phyloP scores from a whole-genome alignment of 1,284 basidiomycete species.

The Paramarasmius palmivorus region DNA sequence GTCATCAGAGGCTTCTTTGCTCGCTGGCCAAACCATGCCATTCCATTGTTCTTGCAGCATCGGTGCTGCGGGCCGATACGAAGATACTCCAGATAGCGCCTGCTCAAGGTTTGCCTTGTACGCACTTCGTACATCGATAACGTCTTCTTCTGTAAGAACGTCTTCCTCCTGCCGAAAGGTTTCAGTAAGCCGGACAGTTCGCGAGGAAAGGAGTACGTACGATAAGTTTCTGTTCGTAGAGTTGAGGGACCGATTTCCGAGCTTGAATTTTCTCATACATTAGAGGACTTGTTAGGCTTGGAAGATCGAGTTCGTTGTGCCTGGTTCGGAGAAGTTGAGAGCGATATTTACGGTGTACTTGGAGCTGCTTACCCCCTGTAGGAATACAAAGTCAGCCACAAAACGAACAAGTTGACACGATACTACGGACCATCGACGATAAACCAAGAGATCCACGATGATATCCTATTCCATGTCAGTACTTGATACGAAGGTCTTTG shows the following conservation, averaged over 20 bases:
- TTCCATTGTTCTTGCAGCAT: conserved; percentile 70
- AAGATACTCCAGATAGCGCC: conserved; percentile 51
- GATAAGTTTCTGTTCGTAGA: conserved; percentile 80
- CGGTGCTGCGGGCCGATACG: conserved; percentile 49
- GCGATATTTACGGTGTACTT: not conserved
- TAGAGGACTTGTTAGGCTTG: conserved; percentile 84
- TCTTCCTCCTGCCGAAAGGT: conserved; percentile 49
- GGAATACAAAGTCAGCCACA: conserved; percentile 4
- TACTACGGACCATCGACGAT: conserved; percentile 69
- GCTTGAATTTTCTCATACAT: conserved; percentile 88
- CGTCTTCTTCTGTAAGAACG: conserved; percentile 50
- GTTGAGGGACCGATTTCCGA: conserved; percentile 73
- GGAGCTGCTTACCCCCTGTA: conserved; percentile 33
- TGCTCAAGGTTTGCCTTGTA: conserved; percentile 66
- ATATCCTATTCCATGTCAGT: conserved; percentile 53
- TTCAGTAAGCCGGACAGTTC: too few relatives aligned
- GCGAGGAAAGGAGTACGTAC: conserved; percentile 42
- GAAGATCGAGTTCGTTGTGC: conserved; percentile 91
- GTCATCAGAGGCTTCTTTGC: conserved; percentile 45
- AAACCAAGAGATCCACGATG: conserved; percentile 86
- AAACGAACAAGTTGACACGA: not conserved
- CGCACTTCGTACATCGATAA: conserved; percentile 48
- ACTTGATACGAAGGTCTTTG: not conserved
- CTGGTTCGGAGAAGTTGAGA: conserved; percentile 33
- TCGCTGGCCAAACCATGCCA: conserved; percentile 72